phyloP scores from a whole-genome alignment of 176 grass and related monocot species.

The Rhynchospora tenuis region DNA sequence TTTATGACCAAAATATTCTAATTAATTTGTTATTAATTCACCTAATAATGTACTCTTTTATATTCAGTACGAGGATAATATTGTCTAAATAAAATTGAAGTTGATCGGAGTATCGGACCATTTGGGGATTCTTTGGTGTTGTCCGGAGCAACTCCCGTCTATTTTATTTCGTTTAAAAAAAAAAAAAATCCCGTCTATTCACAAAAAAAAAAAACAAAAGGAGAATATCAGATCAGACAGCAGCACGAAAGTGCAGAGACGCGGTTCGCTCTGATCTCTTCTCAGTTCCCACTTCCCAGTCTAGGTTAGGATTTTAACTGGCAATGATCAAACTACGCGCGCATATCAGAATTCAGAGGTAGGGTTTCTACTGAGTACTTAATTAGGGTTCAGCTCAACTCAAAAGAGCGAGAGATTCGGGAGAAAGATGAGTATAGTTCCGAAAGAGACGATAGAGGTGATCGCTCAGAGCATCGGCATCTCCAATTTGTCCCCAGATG shows the following conservation, averaged over 20 bases:
- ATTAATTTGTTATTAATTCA: no score
- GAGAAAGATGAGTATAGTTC: slow-evolving; percentile 64
- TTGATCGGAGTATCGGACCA: no score
- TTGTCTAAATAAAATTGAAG: no score
- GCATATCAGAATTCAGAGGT: background rate
- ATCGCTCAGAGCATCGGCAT: slow-evolving; percentile 88
- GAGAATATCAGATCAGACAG: background rate
- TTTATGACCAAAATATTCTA: no score
- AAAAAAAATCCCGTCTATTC: no score
- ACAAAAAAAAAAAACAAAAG: no score
- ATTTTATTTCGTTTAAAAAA: no score
- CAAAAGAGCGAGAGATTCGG: background rate
- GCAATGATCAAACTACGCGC: background rate
- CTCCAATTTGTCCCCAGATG: slow-evolving; percentile 58
- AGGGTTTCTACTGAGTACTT: background rate
- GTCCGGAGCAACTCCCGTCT: no score
- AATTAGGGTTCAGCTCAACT: background rate
- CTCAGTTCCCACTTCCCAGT: background rate
- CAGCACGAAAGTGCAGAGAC: background rate
- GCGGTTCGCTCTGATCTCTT: background rate
- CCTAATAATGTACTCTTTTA: no score
- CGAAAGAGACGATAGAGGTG: slow-evolving; percentile 92
- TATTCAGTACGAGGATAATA: no score
- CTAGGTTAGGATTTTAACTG: background rate
- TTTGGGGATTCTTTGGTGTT: no score